These are phyloP conservation scores for Paramecium sexaurelia DNA, from an alignment of 73 alveolate species.

Conservation along the genomic window DNA sequence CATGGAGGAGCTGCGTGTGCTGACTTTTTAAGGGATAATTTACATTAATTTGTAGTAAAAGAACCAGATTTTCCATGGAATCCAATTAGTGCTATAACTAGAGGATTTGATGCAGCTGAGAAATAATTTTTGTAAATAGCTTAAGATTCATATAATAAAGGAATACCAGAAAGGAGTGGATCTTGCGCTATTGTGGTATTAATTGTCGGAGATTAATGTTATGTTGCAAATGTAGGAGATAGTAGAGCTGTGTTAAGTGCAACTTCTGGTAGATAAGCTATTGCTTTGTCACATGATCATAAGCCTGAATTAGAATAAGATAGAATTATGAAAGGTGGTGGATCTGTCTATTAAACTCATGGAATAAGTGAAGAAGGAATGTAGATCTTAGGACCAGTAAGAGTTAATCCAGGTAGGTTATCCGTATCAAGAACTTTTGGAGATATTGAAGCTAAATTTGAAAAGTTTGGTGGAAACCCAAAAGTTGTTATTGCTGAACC, in stretches of 20 bases:
- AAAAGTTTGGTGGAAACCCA: constrained; percentile 95
- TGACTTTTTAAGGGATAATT: constrained; percentile 93
- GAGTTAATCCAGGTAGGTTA: constrained; percentile 94
- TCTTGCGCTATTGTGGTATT: constrained; percentile 93
- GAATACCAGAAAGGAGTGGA: constrained; percentile 91
- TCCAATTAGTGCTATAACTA: constrained; percentile 88
- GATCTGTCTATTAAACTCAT: constrained; percentile 80
- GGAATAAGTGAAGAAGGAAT: background rate
- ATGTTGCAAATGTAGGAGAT: constrained; percentile 97
- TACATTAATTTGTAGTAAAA: constrained; percentile 81
- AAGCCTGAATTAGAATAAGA: constrained; percentile 91
- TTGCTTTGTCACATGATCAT: constrained; percentile 89
- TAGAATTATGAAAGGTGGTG: constrained; percentile 92
- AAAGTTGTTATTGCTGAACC: constrained; percentile 95
- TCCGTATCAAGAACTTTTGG: constrained; percentile 98
- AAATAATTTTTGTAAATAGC: constrained; percentile 85
- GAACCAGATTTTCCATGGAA: constrained; percentile 81
- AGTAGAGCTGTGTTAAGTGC: constrained; percentile 87
- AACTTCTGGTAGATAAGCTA: constrained; percentile 74
- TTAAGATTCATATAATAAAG: constrained; percentile 74
- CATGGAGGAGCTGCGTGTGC: constrained; percentile 98
- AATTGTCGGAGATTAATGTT: constrained; percentile 86
- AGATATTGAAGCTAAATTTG: constrained; percentile 94
- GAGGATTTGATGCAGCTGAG: constrained; percentile 93
- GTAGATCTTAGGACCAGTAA: constrained; percentile 77